A percentile compares a stretch with the other conserved stretches of the same genome.
phyloP scores from a whole-genome alignment of 1,284 basidiomycete genomes.

The Trichosporon ovoides region DNA sequence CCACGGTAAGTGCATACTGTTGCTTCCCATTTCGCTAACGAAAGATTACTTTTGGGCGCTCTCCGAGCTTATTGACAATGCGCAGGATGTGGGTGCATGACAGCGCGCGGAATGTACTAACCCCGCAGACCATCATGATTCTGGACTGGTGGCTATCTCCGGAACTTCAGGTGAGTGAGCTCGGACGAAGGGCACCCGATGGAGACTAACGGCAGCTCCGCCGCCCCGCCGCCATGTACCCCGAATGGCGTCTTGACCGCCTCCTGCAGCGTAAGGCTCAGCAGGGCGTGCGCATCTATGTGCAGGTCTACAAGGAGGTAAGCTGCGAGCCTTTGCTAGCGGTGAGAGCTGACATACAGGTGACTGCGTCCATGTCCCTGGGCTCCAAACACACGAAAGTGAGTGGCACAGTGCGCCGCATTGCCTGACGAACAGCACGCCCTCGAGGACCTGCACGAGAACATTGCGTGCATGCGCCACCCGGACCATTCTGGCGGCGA shows the following conservation, averaged over 20 bases:
- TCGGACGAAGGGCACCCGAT: background rate
- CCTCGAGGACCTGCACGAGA: constrained; percentile 74
- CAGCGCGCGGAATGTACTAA: constrained; percentile 12
- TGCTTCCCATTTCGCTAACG: constrained; percentile 1
- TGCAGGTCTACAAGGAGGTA: constrained; percentile 83
- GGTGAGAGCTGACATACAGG: constrained; percentile 50
- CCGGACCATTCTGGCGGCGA: constrained; percentile 77
- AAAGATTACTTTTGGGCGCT: constrained; percentile 84
- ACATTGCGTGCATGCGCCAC: constrained; percentile 79
- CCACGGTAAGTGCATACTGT: constrained; percentile 52
- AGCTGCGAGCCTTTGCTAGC: constrained; percentile 9
- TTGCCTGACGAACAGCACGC: constrained; percentile 54
- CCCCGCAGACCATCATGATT: constrained; percentile 60
- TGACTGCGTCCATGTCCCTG: constrained; percentile 84
- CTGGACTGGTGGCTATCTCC: constrained; percentile 82
- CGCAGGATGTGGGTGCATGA: constrained; percentile 36
- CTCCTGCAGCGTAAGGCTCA: constrained; percentile 79
- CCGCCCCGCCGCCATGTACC: constrained; percentile 73
- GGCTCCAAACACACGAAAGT: constrained; percentile 79
- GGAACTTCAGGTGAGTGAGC: constrained; percentile 60
- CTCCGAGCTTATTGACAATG: constrained; percentile 72
- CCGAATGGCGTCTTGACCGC: constrained; percentile 79
- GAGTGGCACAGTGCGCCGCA: constrained; percentile 7
- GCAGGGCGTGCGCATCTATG: constrained; percentile 81
- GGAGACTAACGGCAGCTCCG: constrained; percentile 55